Conservation (phyloP, 2,329 filamentous ascomycete species). For the Scopulariopsis brevicaulis region DNA sequence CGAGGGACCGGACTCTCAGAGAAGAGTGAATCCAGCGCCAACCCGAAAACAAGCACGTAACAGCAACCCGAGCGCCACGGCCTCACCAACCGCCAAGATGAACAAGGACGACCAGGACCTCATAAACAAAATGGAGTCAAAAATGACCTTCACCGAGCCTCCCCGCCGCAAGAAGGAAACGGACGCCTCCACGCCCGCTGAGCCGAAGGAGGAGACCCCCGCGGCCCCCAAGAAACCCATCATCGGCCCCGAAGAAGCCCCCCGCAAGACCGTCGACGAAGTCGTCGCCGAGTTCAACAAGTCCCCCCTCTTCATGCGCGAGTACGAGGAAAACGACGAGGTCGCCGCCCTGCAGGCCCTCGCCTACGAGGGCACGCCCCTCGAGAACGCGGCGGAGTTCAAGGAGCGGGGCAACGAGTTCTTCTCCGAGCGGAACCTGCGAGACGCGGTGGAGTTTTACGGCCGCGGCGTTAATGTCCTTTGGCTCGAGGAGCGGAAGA, state of each 20-base stretch:
- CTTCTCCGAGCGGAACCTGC: slow-evolving; percentile 62
- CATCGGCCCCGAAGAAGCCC: slow-evolving; percentile 22
- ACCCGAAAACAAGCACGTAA: background rate
- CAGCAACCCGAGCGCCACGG: background rate
- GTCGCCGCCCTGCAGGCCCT: slow-evolving; percentile 82
- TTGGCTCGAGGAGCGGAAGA: slow-evolving; percentile 47
- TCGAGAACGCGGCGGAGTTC: slow-evolving; percentile 75
- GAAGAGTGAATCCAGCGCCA: background rate
- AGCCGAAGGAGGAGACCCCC: background rate
- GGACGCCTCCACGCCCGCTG: background rate
- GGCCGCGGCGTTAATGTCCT: slow-evolving; percentile 72
- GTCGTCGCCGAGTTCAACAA: slow-evolving; percentile 45
- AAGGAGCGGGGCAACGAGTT: slow-evolving; percentile 88
- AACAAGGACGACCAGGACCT: slow-evolving; percentile 21
- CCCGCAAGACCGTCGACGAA: slow-evolving; percentile 39
- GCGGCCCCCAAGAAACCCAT: slow-evolving; percentile 40
- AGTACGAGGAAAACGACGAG: slow-evolving; percentile 73
- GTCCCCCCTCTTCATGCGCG: slow-evolving; percentile 90
- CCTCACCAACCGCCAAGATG: background rate
- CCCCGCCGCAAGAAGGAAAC: background rate
- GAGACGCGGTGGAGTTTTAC: slow-evolving; percentile 86
- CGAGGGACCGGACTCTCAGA: background rate
- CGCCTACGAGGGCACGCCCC: slow-evolving; percentile 82
- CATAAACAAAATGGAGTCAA: slow-evolving; percentile 25
- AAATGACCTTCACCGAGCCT: slow-evolving; percentile 11